phyloP scores from a whole-genome alignment of 202 grass and related monocot species.

The Eragrostis tef region DNA sequence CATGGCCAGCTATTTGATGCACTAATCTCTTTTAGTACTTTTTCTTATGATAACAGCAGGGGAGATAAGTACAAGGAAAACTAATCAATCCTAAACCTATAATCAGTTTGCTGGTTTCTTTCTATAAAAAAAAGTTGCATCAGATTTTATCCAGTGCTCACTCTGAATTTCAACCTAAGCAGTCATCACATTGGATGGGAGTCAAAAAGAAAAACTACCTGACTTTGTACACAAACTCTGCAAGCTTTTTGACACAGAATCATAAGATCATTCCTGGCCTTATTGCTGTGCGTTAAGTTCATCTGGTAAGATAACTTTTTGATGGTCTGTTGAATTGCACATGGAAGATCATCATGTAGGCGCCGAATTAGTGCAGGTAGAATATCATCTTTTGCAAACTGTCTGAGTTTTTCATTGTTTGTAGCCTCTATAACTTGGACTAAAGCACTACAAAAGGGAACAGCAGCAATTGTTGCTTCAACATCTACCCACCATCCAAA shows the following conservation, averaged over 20 bases:
- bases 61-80: not conserved
- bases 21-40: not conserved
- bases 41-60: not conserved
- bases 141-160: not conserved
- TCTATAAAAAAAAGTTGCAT: not conserved
- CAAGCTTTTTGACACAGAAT: not conserved
- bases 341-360: not conserved
- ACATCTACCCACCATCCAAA: conserved; percentile 5
- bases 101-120: not conserved
- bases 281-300: not conserved
- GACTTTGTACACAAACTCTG: not conserved
- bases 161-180: not conserved
- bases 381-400: not conserved
- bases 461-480: not conserved
- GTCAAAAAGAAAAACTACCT: not conserved
- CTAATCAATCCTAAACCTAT: not conserved
- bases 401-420: not conserved
- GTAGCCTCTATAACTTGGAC: not conserved
- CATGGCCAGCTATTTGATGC: not conserved
- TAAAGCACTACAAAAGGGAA: conserved; percentile 11
- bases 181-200: not conserved
- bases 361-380: not conserved
- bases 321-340: not conserved
- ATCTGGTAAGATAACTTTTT: not conserved
- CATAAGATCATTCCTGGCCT: not conserved